Evolutionary conservation across 2,329 filamentous ascomycete species (phyloP), one percentile per base, ranked within the genome.

Genomic region (Fusarium hainanense): DNA sequence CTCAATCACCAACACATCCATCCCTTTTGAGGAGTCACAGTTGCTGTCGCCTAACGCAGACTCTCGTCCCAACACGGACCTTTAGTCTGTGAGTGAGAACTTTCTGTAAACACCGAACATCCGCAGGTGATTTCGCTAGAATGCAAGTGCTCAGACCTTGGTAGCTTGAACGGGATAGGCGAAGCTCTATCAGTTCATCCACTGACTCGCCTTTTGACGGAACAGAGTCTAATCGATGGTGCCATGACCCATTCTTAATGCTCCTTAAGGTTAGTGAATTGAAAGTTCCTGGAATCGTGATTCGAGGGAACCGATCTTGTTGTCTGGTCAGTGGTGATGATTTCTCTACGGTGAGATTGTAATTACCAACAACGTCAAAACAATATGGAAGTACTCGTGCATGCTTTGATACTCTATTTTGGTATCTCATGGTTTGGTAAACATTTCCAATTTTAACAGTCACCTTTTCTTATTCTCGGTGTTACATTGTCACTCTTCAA

Each of bases 11-110:
- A 52, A 27, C 32, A 58, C 21, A 30, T 32, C 40, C 54, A 62
- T 62, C 34, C 58, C 42, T 32, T 43, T 63, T 48, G 18, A 32
- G 58, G 56, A 61, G 44, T 52, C n/a, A 21, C 23, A 28, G 23
- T 18, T 52, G 27, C 13, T 30, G 13, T 41, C 18, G 34, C 18
- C 34, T 37, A 37, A 37, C 18, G 32, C 32, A 37, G 9, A 16
- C 32, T 37, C 32, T 28, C 27, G 23, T 41, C 27, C 27, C 32
- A 51, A 37, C 34, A 37, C 34, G 34, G 34, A 11, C 34, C 34
- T 6, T n/a, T 11, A n/a, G 34, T 37, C 10, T 37, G 34, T 37
- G 34, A n/a, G 34, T 23, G 56, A 52, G 56, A 57, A 34, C 40
- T 1, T 20, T 41, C 20, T 44, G 30, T 21, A 16, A 37, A 14